A percentile compares a stretch with the other conserved stretches of the same genome.
phyloP scores from a whole-genome alignment of 306 rosid genomes.

The Delonix regia region DNA sequence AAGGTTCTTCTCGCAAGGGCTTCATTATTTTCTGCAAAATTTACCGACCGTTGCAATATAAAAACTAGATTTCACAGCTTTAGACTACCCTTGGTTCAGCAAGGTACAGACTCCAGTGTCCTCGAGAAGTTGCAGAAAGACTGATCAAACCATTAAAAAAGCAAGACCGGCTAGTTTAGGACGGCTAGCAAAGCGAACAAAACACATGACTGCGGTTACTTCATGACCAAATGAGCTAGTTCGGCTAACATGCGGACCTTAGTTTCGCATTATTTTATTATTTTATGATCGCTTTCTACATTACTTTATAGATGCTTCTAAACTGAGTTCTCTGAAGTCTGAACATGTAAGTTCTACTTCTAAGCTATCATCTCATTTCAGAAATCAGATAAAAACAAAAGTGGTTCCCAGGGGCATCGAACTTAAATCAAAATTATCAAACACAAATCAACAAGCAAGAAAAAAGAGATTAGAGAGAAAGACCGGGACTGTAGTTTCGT shows the following conservation, averaged over 20 bases:
- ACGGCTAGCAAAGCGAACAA: background rate
- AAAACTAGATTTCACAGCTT: background rate
- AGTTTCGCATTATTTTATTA: background rate
- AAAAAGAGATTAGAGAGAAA: constrained; percentile 33
- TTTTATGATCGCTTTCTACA: constrained; percentile 1
- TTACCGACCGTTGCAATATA: background rate
- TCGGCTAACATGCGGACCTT: constrained; percentile 3
- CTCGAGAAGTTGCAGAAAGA: background rate
- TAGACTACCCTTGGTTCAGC: background rate
- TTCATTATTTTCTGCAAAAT: constrained; percentile 25
- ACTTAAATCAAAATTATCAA: background rate
- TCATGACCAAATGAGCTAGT: constrained; percentile 31
- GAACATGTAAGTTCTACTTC: background rate
- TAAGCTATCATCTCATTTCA: background rate
- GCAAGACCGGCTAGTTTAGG: background rate
- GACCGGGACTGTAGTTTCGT: constrained; percentile 49
- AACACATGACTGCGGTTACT: constrained; percentile 33
- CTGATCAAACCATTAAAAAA: constrained; percentile 12
- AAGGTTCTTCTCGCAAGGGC: background rate
- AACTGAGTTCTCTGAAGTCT: background rate
- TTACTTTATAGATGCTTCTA: constrained; percentile 12
- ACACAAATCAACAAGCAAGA: background rate
- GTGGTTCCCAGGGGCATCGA: background rate
- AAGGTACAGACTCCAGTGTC: background rate
- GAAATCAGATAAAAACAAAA: constrained; percentile 1